Base-by-base conservation (phyloP, 306 rosid genomes). In the Ormosia semicastrata region DNA sequence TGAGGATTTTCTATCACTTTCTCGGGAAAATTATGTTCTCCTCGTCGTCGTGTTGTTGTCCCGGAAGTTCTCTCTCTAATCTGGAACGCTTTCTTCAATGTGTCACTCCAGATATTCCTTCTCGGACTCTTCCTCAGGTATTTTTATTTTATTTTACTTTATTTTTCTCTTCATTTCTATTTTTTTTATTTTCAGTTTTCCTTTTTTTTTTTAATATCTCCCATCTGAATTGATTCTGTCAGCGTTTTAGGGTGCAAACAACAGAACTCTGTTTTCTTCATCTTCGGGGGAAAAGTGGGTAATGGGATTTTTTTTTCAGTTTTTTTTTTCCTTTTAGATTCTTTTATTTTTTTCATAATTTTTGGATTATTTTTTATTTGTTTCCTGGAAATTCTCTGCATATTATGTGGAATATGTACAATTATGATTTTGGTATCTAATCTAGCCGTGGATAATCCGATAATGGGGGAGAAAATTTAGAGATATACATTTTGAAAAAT, bases 21-120 rank as follows among this genome's bases (percentile, higher is more conserved):
- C 72, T 62, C 17, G 39, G 9, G 73, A 76, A 71, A 76, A 67
- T 60, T 10, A 88, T 89, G 94, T 5, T 81, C 9, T 64, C 81
- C 6, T 65, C 84, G 0, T 59, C 64, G 37, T 11, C 75, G 41
- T 54, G 65, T 18, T 62, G 32, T 7, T 78, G 70, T 15, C 41
- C 80, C 0, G 60, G 29, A 37, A 82, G 3, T 34, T 43, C 57
- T 36, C 44, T 67, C 11, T 80, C 97, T 1, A 93, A 93, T 87
- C 79, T 90, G 57, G 87, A 89, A 77, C 86, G 85, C n/a, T 90
- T 93, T 76, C 87, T 93, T 67, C 88, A 83, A 3, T 71, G 86
- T 43, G 89, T 89, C 24, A 89, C 96, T 64, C 97, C 97, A 11
- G 30, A 75, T 34, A 88, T 93, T 74, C 87, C 94, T 77, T 86